Base-by-base conservation (phyloP, 345 rosid genomes). In the Syzygium oleosum region DNA sequence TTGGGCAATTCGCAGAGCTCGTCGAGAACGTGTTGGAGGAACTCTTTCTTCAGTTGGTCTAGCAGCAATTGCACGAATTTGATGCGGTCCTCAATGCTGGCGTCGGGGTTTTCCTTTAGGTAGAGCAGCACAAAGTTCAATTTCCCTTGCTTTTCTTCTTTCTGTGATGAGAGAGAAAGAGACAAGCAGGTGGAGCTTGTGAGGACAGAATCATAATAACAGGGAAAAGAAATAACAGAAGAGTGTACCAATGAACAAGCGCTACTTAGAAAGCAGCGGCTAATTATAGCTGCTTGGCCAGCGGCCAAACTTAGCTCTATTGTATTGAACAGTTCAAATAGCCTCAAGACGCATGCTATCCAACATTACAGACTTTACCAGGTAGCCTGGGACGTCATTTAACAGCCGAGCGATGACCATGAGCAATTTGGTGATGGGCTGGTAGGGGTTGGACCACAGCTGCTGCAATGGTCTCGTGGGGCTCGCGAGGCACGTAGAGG, bases 101-200 rank as follows among this genome's bases (percentile, higher is more conserved):
- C 77, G 46, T 68, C 90, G 17, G 92, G 91, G 86, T 91, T 92
- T 38, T 90, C 91, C 85, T 65, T 91, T 91, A 88, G 19, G 89
- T 92, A 89, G 6, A 95, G 93, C 55, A 89, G 59, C 16, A 92
- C 93, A 14, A 88, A 90, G 88, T 95, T 95, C 31, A 53, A 80
- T 87, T 94, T 95, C 79, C 97, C 97, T 52, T 94, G 90, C 84
- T 77, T 89, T 87, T 86, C 73, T 90, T 94, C 94, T 85, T 90
- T 94, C 96, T 95, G 92, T 11, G 9, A 46, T 79, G 51, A 27
- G 43, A 65, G 43, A 61, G 25, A 53, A 8, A 17, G 88, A 27
- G 38, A 4, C 43, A 41, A 41, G 43, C 43, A 41, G 43, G 43
- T 41, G 43, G 43, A 41, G 43, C 43, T 4, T 41, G 43, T 41